Conservation (phyloP, 202 grass and related monocot genomes). For the Schoenoplectus triqueter region DNA sequence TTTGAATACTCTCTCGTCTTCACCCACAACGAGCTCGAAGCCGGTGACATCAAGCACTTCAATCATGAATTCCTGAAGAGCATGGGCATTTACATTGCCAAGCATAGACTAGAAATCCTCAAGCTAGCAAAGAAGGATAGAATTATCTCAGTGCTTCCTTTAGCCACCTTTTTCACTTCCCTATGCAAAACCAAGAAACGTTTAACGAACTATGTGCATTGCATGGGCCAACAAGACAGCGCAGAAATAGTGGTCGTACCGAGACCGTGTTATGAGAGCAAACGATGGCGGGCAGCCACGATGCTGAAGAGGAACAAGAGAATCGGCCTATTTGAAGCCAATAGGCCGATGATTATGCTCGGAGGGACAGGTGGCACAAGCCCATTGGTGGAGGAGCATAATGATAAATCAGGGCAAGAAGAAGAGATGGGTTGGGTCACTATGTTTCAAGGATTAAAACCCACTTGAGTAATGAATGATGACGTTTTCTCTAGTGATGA, state of each 20-base stretch:
- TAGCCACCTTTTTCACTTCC: constrained; percentile 22
- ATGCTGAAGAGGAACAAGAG: constrained; percentile 50
- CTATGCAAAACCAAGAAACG: constrained; percentile 38
- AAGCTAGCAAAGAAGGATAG: constrained; percentile 64
- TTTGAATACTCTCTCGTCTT: constrained; percentile 70
- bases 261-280: constrained; percentile 20
- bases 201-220: constrained; percentile 27
- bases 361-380: neutral
- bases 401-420: neutral
- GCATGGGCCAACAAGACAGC: constrained; percentile 24
- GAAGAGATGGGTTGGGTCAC: constrained; percentile 65
- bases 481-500: constrained; percentile 30
- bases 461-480: constrained; percentile 46
- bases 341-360: constrained; percentile 25
- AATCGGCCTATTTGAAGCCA: constrained; percentile 23
- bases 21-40: constrained; percentile 71
- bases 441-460: constrained; percentile 85
- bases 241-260: constrained; percentile 37
- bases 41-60: constrained; percentile 66
- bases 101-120: constrained; percentile 89
- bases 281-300: constrained; percentile 13
- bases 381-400: constrained; percentile 28
- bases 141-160: constrained; percentile 27
- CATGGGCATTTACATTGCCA: constrained; percentile 86
- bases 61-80: constrained; percentile 92